These are phyloP conservation scores for Arthroderma sp. DNA, from an alignment of 2,329 filamentous ascomycete genomes.

Conservation along the genomic window DNA sequence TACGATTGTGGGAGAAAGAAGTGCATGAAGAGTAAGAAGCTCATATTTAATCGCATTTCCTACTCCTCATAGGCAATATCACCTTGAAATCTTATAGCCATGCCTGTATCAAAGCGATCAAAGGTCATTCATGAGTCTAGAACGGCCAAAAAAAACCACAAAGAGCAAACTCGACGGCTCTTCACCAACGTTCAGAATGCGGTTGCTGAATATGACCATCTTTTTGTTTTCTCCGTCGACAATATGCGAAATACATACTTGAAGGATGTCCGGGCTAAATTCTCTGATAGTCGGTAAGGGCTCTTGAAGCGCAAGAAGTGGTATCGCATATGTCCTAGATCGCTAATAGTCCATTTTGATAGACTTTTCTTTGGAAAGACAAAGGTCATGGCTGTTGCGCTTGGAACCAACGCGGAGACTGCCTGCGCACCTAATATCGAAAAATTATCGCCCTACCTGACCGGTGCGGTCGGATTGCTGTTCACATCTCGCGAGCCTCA, in stretches of 20 bases:
- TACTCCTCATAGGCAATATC: no score
- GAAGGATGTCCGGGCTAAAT: constrained; percentile 75
- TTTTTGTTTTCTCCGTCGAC: constrained; percentile 85
- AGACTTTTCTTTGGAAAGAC: constrained; percentile 98
- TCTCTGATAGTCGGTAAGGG: constrained; percentile 67
- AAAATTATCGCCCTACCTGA: constrained; percentile 53
- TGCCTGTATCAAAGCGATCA: constrained; percentile 94
- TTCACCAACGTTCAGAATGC: constrained; percentile 79
- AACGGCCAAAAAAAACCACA: constrained; percentile 82
- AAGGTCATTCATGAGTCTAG: constrained; percentile 82
- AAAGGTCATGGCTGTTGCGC: constrained; percentile 94
- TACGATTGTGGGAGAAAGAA: no score
- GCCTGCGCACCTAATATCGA: constrained; percentile 70
- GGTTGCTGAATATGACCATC: constrained; percentile 72
- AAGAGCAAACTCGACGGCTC: constrained; percentile 73
- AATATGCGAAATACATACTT: constrained; percentile 98
- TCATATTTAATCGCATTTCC: no score
- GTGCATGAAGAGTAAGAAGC: no score
- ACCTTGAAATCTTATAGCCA: constrained; percentile 26
- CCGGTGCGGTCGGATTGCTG: constrained; percentile 76
- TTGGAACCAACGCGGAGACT: constrained; percentile 64
- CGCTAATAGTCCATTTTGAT: constrained; percentile 3
- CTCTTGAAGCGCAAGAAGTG: constrained; percentile 8
- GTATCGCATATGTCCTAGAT: neutral
- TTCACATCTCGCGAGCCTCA: constrained; percentile 67